phyloP scores from a whole-genome alignment of 2,329 filamentous ascomycete genomes.

The Calonectria leucothoes region DNA sequence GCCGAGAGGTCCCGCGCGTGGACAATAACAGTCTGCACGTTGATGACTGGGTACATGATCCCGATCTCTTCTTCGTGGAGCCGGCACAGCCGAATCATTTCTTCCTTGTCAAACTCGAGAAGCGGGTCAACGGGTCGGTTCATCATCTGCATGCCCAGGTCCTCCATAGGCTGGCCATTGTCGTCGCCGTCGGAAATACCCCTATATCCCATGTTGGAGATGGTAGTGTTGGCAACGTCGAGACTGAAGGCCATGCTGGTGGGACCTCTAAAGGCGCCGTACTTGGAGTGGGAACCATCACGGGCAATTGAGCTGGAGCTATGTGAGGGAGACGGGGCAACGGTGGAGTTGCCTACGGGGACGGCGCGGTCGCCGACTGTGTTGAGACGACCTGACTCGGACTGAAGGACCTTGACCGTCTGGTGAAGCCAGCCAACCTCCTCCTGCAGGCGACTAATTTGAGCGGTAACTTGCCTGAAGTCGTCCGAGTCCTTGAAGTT shows the following conservation, averaged over 20 bases:
- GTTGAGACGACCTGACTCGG: constrained; percentile 59
- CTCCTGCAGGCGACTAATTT: constrained; percentile 81
- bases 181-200: constrained; percentile 71
- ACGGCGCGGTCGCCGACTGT: constrained; percentile 56
- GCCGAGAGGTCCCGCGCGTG: constrained; percentile 77
- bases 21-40: constrained; percentile 76
- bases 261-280: constrained; percentile 81
- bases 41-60: constrained; percentile 89
- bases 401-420: constrained; percentile 76
- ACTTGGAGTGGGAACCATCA: constrained; percentile 62
- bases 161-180: constrained; percentile 55
- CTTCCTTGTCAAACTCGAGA: constrained; percentile 80
- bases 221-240: constrained; percentile 86
- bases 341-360: constrained; percentile 45
- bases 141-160: constrained; percentile 37
- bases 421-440: constrained; percentile 84
- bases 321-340: constrained; percentile 58
- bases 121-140: constrained; percentile 75
- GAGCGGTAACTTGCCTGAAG: constrained; percentile 82
- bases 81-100: constrained; percentile 81
- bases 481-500: constrained; percentile 94
- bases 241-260: constrained; percentile 89
- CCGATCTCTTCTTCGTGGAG: constrained; percentile 92
- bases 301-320: constrained; percentile 51
- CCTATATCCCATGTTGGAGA: constrained; percentile 90